These are phyloP conservation scores for Ulmus americana DNA, from an alignment of 331 rosid genomes.

Conservation along the genomic window DNA sequence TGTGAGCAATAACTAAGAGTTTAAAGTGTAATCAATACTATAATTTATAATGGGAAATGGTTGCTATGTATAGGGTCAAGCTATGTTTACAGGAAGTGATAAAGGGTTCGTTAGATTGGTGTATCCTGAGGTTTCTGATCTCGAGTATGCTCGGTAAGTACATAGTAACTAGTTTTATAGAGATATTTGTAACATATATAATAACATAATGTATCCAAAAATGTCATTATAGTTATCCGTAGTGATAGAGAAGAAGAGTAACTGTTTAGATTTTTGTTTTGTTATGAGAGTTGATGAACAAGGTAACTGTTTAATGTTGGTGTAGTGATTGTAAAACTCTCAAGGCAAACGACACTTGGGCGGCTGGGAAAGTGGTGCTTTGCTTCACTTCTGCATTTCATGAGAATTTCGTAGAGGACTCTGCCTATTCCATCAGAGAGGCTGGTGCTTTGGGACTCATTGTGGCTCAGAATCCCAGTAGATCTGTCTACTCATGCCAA, in stretches of 20 bases:
- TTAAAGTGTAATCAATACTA: too few species aligned
- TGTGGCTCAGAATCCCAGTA: constrained; percentile 24
- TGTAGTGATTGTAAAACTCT: constrained; percentile 28
- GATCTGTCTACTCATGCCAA: background rate
- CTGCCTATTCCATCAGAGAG: constrained; percentile 15
- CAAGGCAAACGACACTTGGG: constrained; percentile 17
- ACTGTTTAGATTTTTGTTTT: too few species aligned
- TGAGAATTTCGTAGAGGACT: background rate
- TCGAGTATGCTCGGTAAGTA: constrained; percentile 13
- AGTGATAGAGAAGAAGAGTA: too few species aligned
- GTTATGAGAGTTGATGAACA: too few species aligned
- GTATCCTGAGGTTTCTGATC: constrained; percentile 36
- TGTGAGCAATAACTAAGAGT: too few species aligned
- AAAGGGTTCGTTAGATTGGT: constrained; percentile 29
- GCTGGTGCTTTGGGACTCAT: constrained; percentile 35
- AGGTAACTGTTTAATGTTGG: too few species aligned
- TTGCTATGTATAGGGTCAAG: constrained; percentile 31
- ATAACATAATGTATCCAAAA: too few species aligned
- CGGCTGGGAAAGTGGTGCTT: constrained; percentile 26
- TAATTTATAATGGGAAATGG: background rate
- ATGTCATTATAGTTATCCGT: too few species aligned
- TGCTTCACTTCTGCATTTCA: constrained; percentile 28
- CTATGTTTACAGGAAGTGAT: constrained; percentile 29
- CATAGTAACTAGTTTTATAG: background rate
- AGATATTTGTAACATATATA: too few species aligned